Conservation (phyloP, 306 rosid genomes). For the Abrus pulchellus region DNA sequence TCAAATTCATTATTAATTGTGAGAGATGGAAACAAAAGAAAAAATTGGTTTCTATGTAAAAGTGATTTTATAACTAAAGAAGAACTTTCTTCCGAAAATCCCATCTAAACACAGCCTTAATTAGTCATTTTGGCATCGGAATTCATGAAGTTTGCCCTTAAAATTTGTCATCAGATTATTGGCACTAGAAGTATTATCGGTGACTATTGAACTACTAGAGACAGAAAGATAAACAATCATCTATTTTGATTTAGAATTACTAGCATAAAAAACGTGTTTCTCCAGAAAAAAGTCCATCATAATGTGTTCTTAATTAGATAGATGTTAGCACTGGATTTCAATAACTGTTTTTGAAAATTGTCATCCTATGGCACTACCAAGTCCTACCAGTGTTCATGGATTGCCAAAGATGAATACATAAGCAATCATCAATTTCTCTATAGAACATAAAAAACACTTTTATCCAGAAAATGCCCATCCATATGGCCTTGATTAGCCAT, state of each 20-base stretch:
- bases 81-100: neutral
- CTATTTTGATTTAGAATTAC: neutral
- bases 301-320: neutral
- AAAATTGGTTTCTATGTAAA: neutral
- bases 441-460: neutral
- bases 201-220: neutral
- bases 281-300: neutral
- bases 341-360: neutral
- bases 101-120: neutral
- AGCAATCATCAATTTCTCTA: slow-evolving; percentile 12
- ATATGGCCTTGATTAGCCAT: neutral
- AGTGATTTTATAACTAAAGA: neutral
- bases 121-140: slow-evolving; percentile 32
- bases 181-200: neutral
- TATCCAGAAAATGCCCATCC: neutral
- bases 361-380: neutral
- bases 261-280: neutral
- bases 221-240: neutral
- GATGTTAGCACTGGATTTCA: slow-evolving; percentile 15
- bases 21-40: slow-evolving; percentile 10
- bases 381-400: neutral
- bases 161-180: slow-evolving; percentile 20
- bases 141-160: neutral
- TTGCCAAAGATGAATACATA: neutral
- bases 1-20: neutral